These are phyloP conservation scores for Phanerochaete carnosa DNA, from an alignment of 768 basidiomycete genomes.

Conservation along the genomic window DNA sequence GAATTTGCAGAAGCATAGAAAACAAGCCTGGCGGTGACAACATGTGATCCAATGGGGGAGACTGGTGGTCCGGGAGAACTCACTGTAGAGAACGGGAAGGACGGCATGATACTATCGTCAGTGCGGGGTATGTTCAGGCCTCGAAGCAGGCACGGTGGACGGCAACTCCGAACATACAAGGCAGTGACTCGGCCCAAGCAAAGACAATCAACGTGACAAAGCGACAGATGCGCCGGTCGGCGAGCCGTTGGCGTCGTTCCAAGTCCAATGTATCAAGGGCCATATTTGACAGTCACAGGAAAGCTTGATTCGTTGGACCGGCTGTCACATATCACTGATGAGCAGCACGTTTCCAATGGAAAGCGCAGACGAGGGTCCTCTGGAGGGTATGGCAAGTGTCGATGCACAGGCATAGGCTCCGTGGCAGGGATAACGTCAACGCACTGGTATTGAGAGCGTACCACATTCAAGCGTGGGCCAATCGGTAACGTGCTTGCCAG, in stretches of 20 bases:
- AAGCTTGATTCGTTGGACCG: conserved; percentile 3
- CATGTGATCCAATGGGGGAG: background rate
- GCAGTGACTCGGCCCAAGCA: background rate
- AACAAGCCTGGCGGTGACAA: conserved; percentile 3
- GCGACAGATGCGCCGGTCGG: background rate
- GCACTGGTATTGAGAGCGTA: conserved; percentile 4
- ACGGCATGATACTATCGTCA: background rate
- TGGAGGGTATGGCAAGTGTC: background rate
- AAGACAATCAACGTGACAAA: background rate
- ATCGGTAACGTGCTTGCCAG: conserved; percentile 42
- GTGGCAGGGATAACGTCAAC: conserved; percentile 40
- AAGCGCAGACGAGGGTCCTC: conserved; percentile 11
- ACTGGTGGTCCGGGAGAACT: background rate
- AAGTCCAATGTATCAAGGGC: background rate
- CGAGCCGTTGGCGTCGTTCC: background rate
- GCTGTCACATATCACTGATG: background rate
- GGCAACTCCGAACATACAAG: background rate
- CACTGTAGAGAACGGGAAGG: background rate
- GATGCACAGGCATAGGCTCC: conserved; percentile 28
- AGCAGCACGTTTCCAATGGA: background rate
- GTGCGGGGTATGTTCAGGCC: background rate
- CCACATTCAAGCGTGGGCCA: conserved; percentile 27
- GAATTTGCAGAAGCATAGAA: background rate
- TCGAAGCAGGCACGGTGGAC: background rate
- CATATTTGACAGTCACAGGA: background rate